Evolutionary conservation across 768 basidiomycete species (phyloP), one percentile per base, ranked within the genome.

Genomic region (Solioccasus polychromus): DNA sequence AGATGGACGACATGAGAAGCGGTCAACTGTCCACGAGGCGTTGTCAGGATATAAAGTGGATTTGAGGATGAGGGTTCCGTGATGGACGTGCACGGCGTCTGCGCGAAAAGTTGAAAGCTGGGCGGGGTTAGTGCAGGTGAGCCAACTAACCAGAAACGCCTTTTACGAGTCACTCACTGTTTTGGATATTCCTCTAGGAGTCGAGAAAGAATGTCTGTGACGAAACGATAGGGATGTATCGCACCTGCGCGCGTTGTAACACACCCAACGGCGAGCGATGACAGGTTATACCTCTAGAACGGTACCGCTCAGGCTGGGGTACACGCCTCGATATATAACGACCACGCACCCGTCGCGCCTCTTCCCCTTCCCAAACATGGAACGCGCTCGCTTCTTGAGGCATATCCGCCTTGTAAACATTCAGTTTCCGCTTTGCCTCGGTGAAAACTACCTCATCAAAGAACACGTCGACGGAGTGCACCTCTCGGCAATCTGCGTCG

Each of bases 141-240:
- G 36, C 12, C 30, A 49, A 24, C 26, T n/a, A 42, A 26, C 23
- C n/a, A 3, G 37, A 42, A 12, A 47, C 40, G 17, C 32, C 25
- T 51, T 8, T 51, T 42, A 39, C 54, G 22, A 51, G 10, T 44
- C 46, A 23, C 68, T 54, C 17, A 68, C 62, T 44, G 42, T 18
- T 76, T 63, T 10, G 74, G 62, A 50, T 82, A 73, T n/a, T 68
- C 66, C 10, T 66, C 48, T 6, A 85, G 62, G 2, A 85, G 73
- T 35, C 77, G 77, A 12, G 67, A 51, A 18, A 86, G 63, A 20
- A 86, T 71, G 2, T 73, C 73, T 1, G 83, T 85, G 11, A 87
- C 77, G 24, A 85, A 70, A 17, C 82, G 78, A 59, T 88, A 88
- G 1, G 85, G 82, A 47, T 88, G 83, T 23, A 83, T 63, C 0